A percentile compares a stretch with the other conserved stretches of the same genome.
Conservation (phyloP, 1,284 basidiomycete genomes). For the Cystobasidiaceae sp. region DNA sequence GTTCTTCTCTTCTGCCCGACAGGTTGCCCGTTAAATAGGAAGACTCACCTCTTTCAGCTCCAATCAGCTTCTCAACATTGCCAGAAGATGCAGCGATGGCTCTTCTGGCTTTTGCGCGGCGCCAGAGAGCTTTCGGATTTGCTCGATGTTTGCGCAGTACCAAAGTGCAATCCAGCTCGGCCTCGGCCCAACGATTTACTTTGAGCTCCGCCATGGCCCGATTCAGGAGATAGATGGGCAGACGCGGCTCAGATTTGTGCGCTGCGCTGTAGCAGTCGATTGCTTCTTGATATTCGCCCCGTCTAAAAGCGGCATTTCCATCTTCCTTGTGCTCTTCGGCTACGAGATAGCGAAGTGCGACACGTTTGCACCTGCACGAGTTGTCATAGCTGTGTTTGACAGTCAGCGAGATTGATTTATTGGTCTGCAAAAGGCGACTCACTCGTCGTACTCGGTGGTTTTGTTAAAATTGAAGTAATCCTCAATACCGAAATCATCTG, state of each 20-base stretch:
- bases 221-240: slow-evolving; percentile 30
- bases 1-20: not conserved
- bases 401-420: not conserved
- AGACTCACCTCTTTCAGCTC: slow-evolving; percentile 28
- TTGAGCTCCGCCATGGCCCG: slow-evolving; percentile 29
- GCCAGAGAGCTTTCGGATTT: slow-evolving; percentile 31
- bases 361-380: slow-evolving; percentile 18
- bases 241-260: slow-evolving; percentile 27
- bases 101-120: slow-evolving; percentile 26
- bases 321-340: slow-evolving; percentile 44
- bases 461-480: slow-evolving; percentile 27
- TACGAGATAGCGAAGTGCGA: slow-evolving; percentile 21
- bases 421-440: not conserved
- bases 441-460: slow-evolving; percentile 15
- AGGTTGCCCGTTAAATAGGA: not conserved
- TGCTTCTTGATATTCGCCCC: slow-evolving; percentile 43
- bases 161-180: slow-evolving; percentile 26
- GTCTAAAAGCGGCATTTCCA: slow-evolving; percentile 44
- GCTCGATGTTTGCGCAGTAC: slow-evolving; percentile 27
- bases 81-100: slow-evolving; percentile 12
- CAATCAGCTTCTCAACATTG: slow-evolving; percentile 31
- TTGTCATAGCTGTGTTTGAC: not conserved
- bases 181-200: slow-evolving; percentile 28
- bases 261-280: slow-evolving; percentile 39
- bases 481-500: slow-evolving; percentile 25